Evolutionary conservation across 805 yeast species (phyloP), one percentile per base, ranked within the genome.

Genomic region (Cephaloascus albidus): DNA sequence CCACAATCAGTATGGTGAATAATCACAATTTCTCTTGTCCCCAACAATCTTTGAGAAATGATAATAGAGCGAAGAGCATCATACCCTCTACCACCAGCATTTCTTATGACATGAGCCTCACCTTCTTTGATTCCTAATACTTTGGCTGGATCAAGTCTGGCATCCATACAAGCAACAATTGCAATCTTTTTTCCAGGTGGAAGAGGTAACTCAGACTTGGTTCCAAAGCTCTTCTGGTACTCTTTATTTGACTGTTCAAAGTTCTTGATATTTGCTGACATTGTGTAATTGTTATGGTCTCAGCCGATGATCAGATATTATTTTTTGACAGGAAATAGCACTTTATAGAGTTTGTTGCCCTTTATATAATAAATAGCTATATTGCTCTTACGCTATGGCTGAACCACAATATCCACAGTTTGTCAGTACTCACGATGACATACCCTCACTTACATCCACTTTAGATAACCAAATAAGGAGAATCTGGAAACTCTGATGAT

Each of bases 1-100:
- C 71, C 70, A 50, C 71, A 65, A 43, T 65, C 70, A 10, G 70
- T 63, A 40, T 63, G 69, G 45, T 63, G 70, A 38, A 61, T 39
- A 37, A 65, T 53, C 16, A 65, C 58, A 19, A 63, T 58, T 40
- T 65, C 71, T 38, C 54, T 49, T 3, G 71, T 65, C 2, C 67
- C 67, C 37, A 65, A 50, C 20, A 65, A 44, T 41, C 60, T 49
- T 45, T 65, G 70, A 10, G 69, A 63, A 37, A 65, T 65, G 16
- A 65, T 58, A 18, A 65, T 44, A 42, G 62, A 54, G 16, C 71
- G 43, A 27, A 65, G 49, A 3, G 67, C 68, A 42, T 65, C 70
- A 20, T 55, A 41, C 1, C 68, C 60, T 44, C 70, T 48, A 2
- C 71, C 71, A 12, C 71, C 71, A 12, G 71, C 71, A 43, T 65